Evolutionary conservation across 1,284 basidiomycete genomes (phyloP).

Genomic region (Neotropicomus parvogracilis): DNA sequence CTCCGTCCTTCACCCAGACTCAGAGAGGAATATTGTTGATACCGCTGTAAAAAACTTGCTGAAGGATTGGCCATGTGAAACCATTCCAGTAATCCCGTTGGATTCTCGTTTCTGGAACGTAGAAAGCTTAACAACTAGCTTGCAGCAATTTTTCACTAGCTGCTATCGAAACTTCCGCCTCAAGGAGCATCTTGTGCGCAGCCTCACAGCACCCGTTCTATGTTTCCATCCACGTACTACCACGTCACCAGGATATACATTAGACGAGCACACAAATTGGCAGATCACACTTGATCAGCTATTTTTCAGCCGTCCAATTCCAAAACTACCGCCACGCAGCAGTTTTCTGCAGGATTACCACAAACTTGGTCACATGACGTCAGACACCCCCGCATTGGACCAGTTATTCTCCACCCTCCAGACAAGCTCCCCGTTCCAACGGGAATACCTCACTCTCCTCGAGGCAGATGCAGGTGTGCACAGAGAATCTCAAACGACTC

Average conservation of each 20-base stretch:
- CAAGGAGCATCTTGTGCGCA: constrained; percentile 8
- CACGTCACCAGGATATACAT: neutral
- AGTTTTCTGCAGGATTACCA: no score
- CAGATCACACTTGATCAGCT: constrained; percentile 3
- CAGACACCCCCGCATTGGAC: neutral
- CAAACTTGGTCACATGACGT: no score
- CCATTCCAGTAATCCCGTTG: neutral
- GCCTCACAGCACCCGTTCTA: neutral
- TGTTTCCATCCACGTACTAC: no score
- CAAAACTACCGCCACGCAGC: neutral
- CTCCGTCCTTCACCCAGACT: neutral
- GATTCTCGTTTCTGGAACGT: neutral
- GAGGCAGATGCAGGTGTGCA: no score
- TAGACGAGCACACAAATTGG: neutral
- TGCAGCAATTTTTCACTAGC: neutral
- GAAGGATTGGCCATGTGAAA: neutral
- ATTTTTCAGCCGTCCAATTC: neutral
- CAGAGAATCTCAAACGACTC: no score
- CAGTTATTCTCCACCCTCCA: neutral
- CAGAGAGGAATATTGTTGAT: neutral
- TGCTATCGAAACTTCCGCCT: constrained; percentile 1
- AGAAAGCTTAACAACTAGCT: neutral
- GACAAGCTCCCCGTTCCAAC: neutral
- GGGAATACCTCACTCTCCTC: neutral
- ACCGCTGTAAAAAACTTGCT: no score